Evolutionary conservation across 495 filamentous ascomycete species (phyloP), one percentile per base, ranked within the genome.

Genomic region (Annulohypoxylon nitens): DNA sequence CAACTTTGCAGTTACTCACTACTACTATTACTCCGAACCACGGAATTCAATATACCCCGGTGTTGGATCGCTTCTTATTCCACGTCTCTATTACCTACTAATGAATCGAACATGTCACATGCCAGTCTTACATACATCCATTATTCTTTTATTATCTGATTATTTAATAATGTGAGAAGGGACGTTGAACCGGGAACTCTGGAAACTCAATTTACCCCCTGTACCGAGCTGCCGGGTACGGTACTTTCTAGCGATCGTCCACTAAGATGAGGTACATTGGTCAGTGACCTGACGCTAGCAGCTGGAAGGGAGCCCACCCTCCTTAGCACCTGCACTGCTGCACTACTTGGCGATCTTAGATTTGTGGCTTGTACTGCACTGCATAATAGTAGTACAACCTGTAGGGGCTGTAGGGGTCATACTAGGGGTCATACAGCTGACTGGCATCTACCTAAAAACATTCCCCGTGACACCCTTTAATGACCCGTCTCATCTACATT

Each of bases 401-500:
- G 43, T 47, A 47, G 16, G 20, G 20, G 20, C 20, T 23, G 20
- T 23, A 23, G 20, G 20, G 20, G 20, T 23, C 20, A 23, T 23
- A 23, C 20, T 23, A 23, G 20, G 16, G 43, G 43, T 47, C 43
- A 47, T 57, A 57, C 53, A 57, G 53, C 30, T 53, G 37, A 62
- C 43, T 34, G 9, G 4, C 36, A 64, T 53, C 33, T n/a, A 51
- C 34, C 18, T 53, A 54, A 36, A 53, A 36, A 53, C 45, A 16
- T 14, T 37, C 59, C 57, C 66, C 71, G 67, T 70, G 71, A 74
- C 62, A 66, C 63, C 66, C 48, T 51, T 30, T 11, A 62, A 65
- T 69, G 71, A 73, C 70, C 70, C 36, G 61, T 54, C 33, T 55
- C 57, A 50, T 25, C 50, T 48, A 23, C 43, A 54, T 39, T 54